Base-by-base conservation (phyloP, 176 grass and related monocot genomes). In the Cymbopogon citratus region DNA sequence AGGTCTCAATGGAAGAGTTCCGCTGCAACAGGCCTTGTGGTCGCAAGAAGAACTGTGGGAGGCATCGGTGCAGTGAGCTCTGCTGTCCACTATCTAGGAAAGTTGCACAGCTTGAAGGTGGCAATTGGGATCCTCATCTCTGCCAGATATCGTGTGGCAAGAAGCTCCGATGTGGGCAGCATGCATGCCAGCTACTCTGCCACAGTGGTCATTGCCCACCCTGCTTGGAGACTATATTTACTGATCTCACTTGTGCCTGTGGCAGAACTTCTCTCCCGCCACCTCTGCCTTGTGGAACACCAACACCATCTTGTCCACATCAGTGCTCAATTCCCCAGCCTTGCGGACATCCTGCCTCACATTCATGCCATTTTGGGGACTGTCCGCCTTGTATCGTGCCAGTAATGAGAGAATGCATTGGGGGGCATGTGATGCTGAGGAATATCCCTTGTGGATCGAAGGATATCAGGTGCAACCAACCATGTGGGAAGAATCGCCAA, bases 391-490 rank as follows among this genome's bases (percentile, higher is more conserved):
- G 95, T 15, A 82, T 90, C 27, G 84, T 91, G 63, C 90, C 81
- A 48, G 87, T 98, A 7, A 81, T 77, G 51, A 93, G 90, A 86
- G 88, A 98, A 71, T 98, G 95, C 66, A 81, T 90, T 66, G 95
- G 95, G 45, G 92, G 87, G 52, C 95, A 98, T 86, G 95, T 95
- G 27, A 63, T 98, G 68, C 35, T 98, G 74, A 95, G 93, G 85
- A 98, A 95, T 73, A 93, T 98, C 80, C 95, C 95, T 15, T 98
- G 95, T 23, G 95, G 95, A 3, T 98, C 95, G 0, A 98, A 93
- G 79, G 92, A 95, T 78, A 95, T 98, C 27, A 90, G 95, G 66
- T 98, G 95, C 85, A 98, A 89, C 83, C 91, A 99, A 69, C 89
- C 92, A 2, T 99, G 96, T 88, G 96, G 96, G 16, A 99, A 95